These are phyloP conservation scores for Quercus alba DNA, from an alignment of 306 rosid species.

Conservation along the genomic window DNA sequence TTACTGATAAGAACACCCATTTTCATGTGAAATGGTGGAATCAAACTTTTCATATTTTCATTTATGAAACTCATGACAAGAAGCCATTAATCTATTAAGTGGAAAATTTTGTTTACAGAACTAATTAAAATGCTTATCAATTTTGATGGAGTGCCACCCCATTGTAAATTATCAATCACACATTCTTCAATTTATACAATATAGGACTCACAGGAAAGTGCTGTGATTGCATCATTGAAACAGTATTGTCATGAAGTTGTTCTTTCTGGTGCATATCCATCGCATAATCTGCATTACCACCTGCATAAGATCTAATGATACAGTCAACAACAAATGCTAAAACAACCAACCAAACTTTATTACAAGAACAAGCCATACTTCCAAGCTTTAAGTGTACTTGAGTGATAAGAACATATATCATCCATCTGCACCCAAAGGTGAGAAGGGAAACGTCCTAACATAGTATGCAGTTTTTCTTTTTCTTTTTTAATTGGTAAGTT, in stretches of 20 bases:
- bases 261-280: slow-evolving; percentile 99
- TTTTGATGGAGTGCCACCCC: too few relatives aligned
- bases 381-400: neutral
- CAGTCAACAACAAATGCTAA: slow-evolving; percentile 29
- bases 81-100: neutral
- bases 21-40: neutral
- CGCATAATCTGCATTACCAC: slow-evolving; percentile 74
- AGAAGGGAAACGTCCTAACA: neutral
- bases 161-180: neutral
- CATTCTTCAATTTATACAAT: neutral
- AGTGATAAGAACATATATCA: neutral
- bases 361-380: neutral
- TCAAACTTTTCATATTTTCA: too few relatives aligned
- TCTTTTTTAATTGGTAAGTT: too few relatives aligned
- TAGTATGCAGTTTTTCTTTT: too few relatives aligned
- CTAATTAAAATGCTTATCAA: neutral
- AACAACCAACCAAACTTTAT: slow-evolving; percentile 8
- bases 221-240: slow-evolving; percentile 93
- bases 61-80: too few relatives aligned
- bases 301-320: slow-evolving; percentile 44
- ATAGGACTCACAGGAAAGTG: slow-evolving; percentile 79
- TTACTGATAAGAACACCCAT: neutral
- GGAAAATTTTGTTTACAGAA: neutral
- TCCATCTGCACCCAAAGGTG: neutral
- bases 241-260: slow-evolving; percentile 82